phyloP scores from a whole-genome alignment of 2,329 filamentous ascomycete genomes.

The Apiospora aurea region DNA sequence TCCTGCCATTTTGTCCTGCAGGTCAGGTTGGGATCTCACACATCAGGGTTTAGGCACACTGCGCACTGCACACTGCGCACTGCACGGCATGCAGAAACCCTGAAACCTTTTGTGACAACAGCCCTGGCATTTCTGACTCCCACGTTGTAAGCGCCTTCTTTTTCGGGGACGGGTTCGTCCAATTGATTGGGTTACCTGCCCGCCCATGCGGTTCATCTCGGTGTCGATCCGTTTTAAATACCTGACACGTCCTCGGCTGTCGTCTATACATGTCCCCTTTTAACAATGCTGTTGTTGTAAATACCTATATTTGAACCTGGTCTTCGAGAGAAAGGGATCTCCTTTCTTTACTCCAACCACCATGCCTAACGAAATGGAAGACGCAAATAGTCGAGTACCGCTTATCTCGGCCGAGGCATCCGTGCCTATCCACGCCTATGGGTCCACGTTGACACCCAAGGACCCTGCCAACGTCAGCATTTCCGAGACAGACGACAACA shows the following conservation, averaged over 20 bases:
- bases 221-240: constrained; percentile 19
- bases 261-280: neutral
- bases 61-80: no score
- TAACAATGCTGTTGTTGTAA: neutral
- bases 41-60: neutral
- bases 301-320: neutral
- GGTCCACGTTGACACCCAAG: constrained; percentile 16
- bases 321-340: constrained; percentile 30
- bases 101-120: constrained; percentile 16
- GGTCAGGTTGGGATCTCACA: constrained; percentile 8
- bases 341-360: neutral
- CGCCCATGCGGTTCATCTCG: neutral
- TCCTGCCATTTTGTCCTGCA: constrained; percentile 8
- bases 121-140: constrained; percentile 15
- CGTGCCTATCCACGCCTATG: constrained; percentile 6
- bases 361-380: constrained; percentile 20
- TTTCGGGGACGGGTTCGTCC: neutral
- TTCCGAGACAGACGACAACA: constrained; percentile 22
- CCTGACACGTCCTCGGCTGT: neutral
- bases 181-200: neutral
- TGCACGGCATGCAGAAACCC: constrained; percentile 21
- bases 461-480: constrained; percentile 17
- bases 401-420: constrained; percentile 8
- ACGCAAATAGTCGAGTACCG: constrained; percentile 16
- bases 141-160: constrained; percentile 15